phyloP scores from a whole-genome alignment of 495 filamentous ascomycete genomes.

The Echria macrotheca region DNA sequence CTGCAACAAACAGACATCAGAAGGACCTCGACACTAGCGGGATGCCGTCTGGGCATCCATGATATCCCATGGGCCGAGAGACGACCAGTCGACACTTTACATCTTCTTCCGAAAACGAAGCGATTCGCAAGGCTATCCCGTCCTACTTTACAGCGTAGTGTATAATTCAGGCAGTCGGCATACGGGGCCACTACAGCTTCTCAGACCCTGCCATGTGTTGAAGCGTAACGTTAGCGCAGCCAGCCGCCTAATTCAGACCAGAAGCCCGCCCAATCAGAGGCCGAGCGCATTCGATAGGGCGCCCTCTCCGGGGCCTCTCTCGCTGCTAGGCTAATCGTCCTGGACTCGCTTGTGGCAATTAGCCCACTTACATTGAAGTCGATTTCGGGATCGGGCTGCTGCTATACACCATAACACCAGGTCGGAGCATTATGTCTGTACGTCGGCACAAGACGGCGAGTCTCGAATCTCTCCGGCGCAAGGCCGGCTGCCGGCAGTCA shows the following conservation, averaged over 20 bases:
- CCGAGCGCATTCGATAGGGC: conserved; percentile 10
- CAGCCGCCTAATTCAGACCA: not conserved
- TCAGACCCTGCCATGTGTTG: not conserved
- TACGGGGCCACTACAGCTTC: conserved; percentile 1
- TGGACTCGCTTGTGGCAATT: conserved; percentile 14
- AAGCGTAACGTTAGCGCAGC: not conserved
- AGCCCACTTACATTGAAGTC: conserved; percentile 1
- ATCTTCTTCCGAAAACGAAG: conserved; percentile 4
- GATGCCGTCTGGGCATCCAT: too few species aligned
- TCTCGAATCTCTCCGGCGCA: not conserved
- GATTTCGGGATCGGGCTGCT: conserved; percentile 7
- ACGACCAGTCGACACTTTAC: too few species aligned
- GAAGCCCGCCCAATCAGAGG: not conserved
- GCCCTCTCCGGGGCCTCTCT: not conserved
- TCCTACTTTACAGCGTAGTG: conserved; percentile 9
- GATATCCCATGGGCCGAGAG: too few species aligned
- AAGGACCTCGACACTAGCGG: too few species aligned
- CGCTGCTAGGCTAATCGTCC: not conserved
- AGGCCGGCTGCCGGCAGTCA: conserved; percentile 6
- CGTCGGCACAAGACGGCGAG: not conserved
- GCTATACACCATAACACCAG: too few species aligned
- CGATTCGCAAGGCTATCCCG: conserved; percentile 12
- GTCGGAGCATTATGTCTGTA: too few species aligned
- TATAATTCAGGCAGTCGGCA: conserved; percentile 11
- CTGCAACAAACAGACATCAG: not conserved